These are phyloP conservation scores for Xylaria grammica DNA, from an alignment of 495 filamentous ascomycete genomes.

Conservation along the genomic window DNA sequence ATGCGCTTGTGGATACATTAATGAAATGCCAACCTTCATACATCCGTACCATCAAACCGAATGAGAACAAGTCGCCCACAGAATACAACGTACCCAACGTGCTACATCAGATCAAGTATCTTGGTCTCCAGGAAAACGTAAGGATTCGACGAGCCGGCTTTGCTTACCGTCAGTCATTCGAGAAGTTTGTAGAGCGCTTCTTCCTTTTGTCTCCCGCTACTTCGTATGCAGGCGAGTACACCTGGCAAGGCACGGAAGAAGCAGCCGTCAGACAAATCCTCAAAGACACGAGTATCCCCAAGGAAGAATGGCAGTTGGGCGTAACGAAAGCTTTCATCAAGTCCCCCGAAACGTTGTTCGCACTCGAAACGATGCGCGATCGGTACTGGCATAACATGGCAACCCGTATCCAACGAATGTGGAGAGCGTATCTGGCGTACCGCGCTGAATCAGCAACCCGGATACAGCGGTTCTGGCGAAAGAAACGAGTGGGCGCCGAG, in stretches of 20 bases:
- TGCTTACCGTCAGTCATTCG: constrained; percentile 96
- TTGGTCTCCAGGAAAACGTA: constrained; percentile 98
- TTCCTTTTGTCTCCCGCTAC: constrained; percentile 94
- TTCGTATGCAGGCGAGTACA: constrained; percentile 96
- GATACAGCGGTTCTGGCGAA: constrained; percentile 95
- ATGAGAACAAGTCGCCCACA: constrained; percentile 93
- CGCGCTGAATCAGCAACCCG: constrained; percentile 89
- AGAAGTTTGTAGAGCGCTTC: constrained; percentile 98
- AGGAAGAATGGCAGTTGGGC: constrained; percentile 96
- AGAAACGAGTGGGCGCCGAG: constrained; percentile 83
- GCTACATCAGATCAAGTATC: constrained; percentile 98
- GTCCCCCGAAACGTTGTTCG: constrained; percentile 96
- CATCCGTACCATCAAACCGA: constrained; percentile 99
- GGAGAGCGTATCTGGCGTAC: constrained; percentile 94
- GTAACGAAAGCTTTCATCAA: constrained; percentile 98
- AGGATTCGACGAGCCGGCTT: constrained; percentile 96
- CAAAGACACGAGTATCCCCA: constrained; percentile 92
- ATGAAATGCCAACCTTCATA: constrained; percentile 98
- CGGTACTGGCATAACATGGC: constrained; percentile 99
- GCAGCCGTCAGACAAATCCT: constrained; percentile 92
- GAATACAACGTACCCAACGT: constrained; percentile 94
- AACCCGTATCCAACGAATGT: constrained; percentile 94
- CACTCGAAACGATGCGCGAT: constrained; percentile 96
- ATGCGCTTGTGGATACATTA: constrained; percentile 90
- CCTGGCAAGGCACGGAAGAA: constrained; percentile 85